phyloP scores from a whole-genome alignment of 768 basidiomycete genomes.

The Jaapia argillacea region DNA sequence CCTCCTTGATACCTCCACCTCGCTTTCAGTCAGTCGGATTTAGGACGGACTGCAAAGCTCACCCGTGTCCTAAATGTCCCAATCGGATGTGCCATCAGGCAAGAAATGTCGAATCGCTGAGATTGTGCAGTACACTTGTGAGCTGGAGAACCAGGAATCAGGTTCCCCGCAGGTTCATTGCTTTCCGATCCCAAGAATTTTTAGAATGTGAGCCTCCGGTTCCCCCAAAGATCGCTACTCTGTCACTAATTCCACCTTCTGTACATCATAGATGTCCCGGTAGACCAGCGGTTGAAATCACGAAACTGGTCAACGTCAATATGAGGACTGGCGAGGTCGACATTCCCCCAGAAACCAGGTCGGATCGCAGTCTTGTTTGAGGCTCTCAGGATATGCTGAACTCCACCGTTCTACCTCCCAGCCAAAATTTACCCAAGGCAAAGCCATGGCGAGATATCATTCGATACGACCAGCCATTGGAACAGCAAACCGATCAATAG shows the following conservation, averaged over 20 bases:
- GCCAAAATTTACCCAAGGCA: slow-evolving; percentile 14
- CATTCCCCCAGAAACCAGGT: slow-evolving; percentile 35
- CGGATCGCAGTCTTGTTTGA: no score
- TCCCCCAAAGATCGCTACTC: neutral
- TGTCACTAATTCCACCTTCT: slow-evolving; percentile 2
- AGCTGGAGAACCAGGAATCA: slow-evolving; percentile 20
- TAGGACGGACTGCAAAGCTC: no score
- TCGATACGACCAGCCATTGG: slow-evolving; percentile 3
- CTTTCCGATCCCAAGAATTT: slow-evolving; percentile 66
- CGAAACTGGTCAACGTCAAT: slow-evolving; percentile 41
- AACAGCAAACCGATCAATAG: neutral
- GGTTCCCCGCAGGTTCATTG: slow-evolving; percentile 37
- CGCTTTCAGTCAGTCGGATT: no score
- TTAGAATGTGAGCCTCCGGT: slow-evolving; percentile 49
- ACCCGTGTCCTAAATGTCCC: neutral
- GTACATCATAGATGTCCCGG: slow-evolving; percentile 54
- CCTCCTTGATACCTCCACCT: neutral
- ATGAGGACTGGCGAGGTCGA: slow-evolving; percentile 37
- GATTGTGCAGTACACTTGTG: slow-evolving; percentile 64
- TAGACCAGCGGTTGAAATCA: slow-evolving; percentile 61
- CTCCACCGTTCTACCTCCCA: neutral
- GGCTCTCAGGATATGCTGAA: no score
- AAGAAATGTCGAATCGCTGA: slow-evolving; percentile 49
- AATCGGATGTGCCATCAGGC: neutral
- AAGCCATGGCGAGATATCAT: slow-evolving; percentile 16